Percentiles rank a stretch among this genome's conserved stretches.
phyloP scores from a whole-genome alignment of 441 rosid species.

The Breynia disticha region DNA sequence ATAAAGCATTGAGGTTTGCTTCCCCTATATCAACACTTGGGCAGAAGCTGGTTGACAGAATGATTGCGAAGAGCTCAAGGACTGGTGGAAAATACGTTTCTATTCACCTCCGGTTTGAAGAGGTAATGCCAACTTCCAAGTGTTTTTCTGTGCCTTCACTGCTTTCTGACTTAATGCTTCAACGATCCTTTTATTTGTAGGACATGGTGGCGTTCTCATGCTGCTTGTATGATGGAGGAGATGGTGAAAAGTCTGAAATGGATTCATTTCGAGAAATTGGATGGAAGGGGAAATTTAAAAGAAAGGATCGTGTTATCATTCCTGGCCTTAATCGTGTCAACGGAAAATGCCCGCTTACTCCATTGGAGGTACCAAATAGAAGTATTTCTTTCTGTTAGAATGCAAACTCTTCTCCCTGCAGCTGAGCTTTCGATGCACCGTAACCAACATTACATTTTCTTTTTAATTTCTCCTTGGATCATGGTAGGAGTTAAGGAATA shows the following conservation, averaged over 20 bases:
- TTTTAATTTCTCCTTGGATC: too few relatives aligned
- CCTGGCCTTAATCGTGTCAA: slow-evolving; percentile 71
- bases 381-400: not conserved
- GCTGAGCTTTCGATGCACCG: too few relatives aligned
- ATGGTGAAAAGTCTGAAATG: slow-evolving; percentile 56
- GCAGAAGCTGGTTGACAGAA: slow-evolving; percentile 49
- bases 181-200: slow-evolving; percentile 25
- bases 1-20: slow-evolving; percentile 73
- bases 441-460: too few relatives aligned
- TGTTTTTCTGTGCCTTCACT: not conserved
- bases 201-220: slow-evolving; percentile 99
- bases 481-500: too few relatives aligned
- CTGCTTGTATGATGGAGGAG: slow-evolving; percentile 85
- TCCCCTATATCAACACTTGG: slow-evolving; percentile 50
- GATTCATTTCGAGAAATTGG: slow-evolving; percentile 54
- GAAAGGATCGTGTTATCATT: slow-evolving; percentile 43
- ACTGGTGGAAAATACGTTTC: slow-evolving; percentile 74
- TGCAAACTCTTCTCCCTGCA: too few relatives aligned
- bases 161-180: not conserved
- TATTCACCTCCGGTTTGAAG: slow-evolving; percentile 86
- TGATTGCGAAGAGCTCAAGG: slow-evolving; percentile 63
- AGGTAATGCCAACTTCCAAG: slow-evolving; percentile 34
- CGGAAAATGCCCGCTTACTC: slow-evolving; percentile 94
- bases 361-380: slow-evolving; percentile 58
- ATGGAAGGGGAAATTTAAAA: slow-evolving; percentile 85